A percentile compares a stretch with the other conserved stretches of the same genome.
phyloP scores from a whole-genome alignment of 2,329 filamentous ascomycete genomes.

The Monosporascus cannonballus region DNA sequence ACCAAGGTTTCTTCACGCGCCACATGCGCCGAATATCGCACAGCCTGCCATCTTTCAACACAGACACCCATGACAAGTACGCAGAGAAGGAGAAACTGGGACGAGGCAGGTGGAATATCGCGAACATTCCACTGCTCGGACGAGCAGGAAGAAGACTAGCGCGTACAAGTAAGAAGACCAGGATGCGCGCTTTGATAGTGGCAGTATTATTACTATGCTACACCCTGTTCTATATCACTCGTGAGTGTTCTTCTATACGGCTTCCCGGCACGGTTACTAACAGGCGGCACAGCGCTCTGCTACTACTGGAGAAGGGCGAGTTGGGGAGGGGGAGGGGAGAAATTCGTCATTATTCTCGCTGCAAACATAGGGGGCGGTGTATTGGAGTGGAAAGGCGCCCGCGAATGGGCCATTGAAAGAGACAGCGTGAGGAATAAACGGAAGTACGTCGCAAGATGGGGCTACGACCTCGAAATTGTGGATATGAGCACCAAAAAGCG shows the following conservation, averaged over 20 bases:
- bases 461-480: constrained; percentile 91
- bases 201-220: constrained; percentile 55
- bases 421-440: constrained; percentile 95
- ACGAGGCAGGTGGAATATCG: constrained; percentile 48
- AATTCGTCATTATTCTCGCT: constrained; percentile 87
- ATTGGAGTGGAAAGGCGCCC: constrained; percentile 97
- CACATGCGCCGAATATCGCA: constrained; percentile 77
- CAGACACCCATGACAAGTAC: constrained; percentile 42
- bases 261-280: constrained; percentile 17
- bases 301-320: constrained; percentile 66
- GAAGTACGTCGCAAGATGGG: constrained; percentile 80
- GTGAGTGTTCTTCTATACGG: constrained; percentile 47
- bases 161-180: constrained; percentile 58
- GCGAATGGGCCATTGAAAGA: constrained; percentile 96
- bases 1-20: constrained; percentile 80
- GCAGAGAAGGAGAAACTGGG: constrained; percentile 73
- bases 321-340: constrained; percentile 75
- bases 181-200: constrained; percentile 54
- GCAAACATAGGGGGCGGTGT: constrained; percentile 95
- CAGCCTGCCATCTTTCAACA: constrained; percentile 68
- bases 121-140: constrained; percentile 40
- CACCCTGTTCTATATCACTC: constrained; percentile 63
- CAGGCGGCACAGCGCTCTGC: constrained; percentile 36
- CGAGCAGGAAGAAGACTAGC: constrained; percentile 39
- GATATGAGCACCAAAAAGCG: constrained; percentile 99